Conservation (phyloP, 805 yeast species). For the Schizosaccharomyces osmophilus region DNA sequence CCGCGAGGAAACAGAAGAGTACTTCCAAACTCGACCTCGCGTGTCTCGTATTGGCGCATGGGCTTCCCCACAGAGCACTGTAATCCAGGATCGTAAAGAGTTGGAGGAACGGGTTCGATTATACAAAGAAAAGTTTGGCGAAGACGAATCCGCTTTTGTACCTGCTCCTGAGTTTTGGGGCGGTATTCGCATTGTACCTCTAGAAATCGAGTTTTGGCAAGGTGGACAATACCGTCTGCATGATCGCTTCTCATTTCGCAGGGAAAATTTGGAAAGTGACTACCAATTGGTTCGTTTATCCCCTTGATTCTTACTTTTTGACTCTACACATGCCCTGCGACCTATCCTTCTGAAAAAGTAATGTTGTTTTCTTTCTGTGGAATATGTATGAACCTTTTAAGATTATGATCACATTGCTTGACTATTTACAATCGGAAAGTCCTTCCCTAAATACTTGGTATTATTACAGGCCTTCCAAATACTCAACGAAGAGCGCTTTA, state of each 20-base stretch:
- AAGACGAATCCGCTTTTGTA: conserved; percentile 31
- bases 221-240: conserved; percentile 77
- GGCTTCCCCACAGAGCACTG: conserved; percentile 73
- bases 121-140: conserved; percentile 27
- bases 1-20: conserved; percentile 48
- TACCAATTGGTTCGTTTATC: neutral
- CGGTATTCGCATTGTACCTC: conserved; percentile 66
- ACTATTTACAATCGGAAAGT: no score
- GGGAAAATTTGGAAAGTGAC: neutral
- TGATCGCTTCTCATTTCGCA: conserved; percentile 38
- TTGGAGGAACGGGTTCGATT: conserved; percentile 29
- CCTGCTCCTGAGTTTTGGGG: conserved; percentile 95
- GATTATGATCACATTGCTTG: no score
- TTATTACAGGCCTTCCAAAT: no score
- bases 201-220: conserved; percentile 93
- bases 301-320: neutral
- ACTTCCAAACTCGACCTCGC: conserved; percentile 70
- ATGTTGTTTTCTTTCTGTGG: no score
- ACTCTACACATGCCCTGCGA: no score
- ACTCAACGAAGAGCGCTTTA: no score
- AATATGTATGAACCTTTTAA: no score
- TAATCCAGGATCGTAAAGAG: conserved; percentile 31
- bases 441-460: no score
- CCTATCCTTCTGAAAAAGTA: no score
- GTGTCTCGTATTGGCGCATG: conserved; percentile 91